Evolutionary conservation across 192 early-diverging fungal species (phyloP), one percentile per base, ranked within the genome.

Genomic region (Rhizophagus sp.): DNA sequence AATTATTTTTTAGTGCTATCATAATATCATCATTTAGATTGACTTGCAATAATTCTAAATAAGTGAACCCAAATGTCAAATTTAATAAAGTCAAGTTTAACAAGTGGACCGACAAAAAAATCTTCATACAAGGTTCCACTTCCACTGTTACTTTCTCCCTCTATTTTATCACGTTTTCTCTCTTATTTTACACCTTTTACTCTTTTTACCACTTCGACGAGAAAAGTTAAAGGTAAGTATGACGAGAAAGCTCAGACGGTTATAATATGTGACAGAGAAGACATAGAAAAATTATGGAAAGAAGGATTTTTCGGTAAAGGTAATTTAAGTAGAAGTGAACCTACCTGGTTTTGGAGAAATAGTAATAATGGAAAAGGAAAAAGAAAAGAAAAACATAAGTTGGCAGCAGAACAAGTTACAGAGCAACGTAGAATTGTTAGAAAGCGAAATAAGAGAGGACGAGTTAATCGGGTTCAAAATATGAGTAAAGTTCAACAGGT

Each of bases 271-370:
- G n/a, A 62, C 1, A 57, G 63, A 25, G 78, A 84, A 52, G 83
- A 83, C 44, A 84, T 86, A 70, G 34, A 70, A 24, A 76, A 63
- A 1, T 79, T 93, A 41, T 95, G 92, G 91, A 72, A 82, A 19
- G 83, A 88, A 50, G 94, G 94, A 0, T 91, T 89, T 76, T 94
- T 90, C 84, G 93, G 94, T 25, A 95, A 95, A 71, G 94, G 92
- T 3, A 89, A 88, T 11, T 81, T 97, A 25, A 96, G 95, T 24
- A 83, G 96, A 24, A 92, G 95, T 47, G 89, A 95, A 27, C 87
- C 94, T 2, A 95, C 94, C 5, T 97, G 94, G 95, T 78, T 83
- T 47, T 68, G 81, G 76, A 65, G 80, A 74, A 82, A 80, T 49
- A 76, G 10, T 64, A 36, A 36, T 39, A 39, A 13, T 24, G 17